These are phyloP conservation scores for Gaillardinia entomophila DNA, from an alignment of 805 yeast species.

Conservation along the genomic window DNA sequence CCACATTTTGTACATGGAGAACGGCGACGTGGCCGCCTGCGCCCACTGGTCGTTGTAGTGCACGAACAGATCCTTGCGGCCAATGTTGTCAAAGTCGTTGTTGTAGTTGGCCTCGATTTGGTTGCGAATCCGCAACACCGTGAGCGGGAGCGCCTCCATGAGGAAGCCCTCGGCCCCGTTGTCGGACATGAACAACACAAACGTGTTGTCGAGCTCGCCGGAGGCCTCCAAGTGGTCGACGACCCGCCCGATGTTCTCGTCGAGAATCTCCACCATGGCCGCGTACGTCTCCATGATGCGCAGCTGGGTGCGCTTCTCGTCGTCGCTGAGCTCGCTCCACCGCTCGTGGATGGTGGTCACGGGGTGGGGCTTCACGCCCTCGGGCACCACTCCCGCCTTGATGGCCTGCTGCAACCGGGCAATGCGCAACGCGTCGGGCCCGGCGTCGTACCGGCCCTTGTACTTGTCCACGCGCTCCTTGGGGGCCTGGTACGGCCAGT, in stretches of 20 bases:
- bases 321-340: constrained; percentile 38
- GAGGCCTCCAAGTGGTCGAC: constrained; percentile 33
- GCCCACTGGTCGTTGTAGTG: constrained; percentile 58
- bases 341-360: constrained; percentile 35
- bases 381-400: constrained; percentile 42
- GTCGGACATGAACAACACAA: constrained; percentile 56
- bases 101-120: constrained; percentile 30
- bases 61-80: constrained; percentile 41
- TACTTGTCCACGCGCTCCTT: constrained; percentile 41
- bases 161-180: constrained; percentile 63
- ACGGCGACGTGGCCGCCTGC: constrained; percentile 56
- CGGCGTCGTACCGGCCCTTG: constrained; percentile 41
- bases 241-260: constrained; percentile 46
- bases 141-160: constrained; percentile 49
- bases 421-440: constrained; percentile 40
- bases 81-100: constrained; percentile 43
- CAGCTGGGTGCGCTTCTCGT: constrained; percentile 32
- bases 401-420: constrained; percentile 34
- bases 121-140: constrained; percentile 15
- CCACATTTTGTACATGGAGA: constrained; percentile 50
- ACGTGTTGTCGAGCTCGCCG: constrained; percentile 48
- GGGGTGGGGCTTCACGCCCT: constrained; percentile 39
- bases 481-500: constrained; percentile 65
- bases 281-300: constrained; percentile 54
- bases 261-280: constrained; percentile 58